Evolutionary conservation across 306 rosid species (phyloP).

Genomic region (Prunus mira): DNA sequence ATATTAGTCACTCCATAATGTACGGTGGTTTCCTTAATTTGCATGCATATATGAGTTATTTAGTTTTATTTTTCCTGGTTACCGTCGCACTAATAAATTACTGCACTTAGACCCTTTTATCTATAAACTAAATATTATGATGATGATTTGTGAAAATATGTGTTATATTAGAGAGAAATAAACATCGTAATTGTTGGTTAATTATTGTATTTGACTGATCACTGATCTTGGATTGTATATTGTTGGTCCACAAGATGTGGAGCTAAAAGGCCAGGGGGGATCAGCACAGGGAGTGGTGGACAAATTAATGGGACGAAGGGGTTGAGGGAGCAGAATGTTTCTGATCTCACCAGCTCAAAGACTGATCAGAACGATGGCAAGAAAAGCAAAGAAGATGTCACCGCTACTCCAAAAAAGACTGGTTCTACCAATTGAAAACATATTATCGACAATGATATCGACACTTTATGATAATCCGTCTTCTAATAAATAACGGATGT

Average conservation of each 20-base stretch:
- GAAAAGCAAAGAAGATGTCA: not conserved
- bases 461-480: no score
- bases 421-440: not conserved
- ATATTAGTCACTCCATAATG: not conserved
- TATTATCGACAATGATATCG: not conserved
- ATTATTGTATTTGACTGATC: no score
- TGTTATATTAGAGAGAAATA: not conserved
- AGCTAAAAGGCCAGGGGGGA: not conserved
- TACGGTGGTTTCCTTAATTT: not conserved
- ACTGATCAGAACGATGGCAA: not conserved
- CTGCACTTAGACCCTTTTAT: no score
- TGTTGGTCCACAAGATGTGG: not conserved
- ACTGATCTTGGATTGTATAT: no score
- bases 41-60: not conserved
- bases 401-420: not conserved
- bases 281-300: not conserved
- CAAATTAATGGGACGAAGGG: not conserved
- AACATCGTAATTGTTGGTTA: not conserved
- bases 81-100: no score
- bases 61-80: not conserved
- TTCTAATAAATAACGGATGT: no score
- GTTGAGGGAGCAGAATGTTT: not conserved
- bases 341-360: not conserved
- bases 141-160: not conserved
- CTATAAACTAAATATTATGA: no score